Conservation (phyloP, 148 eudicot species). For the Camellia japonica region DNA sequence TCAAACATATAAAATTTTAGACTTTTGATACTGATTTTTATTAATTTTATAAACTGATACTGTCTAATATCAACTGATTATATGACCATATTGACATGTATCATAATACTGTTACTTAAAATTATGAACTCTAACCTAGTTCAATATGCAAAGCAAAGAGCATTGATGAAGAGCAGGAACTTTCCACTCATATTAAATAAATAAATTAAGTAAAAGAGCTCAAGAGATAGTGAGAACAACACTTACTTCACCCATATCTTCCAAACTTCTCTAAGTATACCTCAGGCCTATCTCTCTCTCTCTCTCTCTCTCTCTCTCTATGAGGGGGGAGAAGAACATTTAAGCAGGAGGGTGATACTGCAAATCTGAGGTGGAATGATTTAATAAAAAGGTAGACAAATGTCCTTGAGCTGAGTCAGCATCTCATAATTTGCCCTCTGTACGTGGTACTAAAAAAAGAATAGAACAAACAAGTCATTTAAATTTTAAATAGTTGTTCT, state of each 20-base stretch:
- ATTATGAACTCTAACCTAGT: too few relatives aligned
- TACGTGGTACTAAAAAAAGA: neutral
- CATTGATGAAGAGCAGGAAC: neutral
- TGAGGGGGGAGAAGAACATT: slow-evolving; percentile 6
- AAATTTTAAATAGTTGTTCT: neutral
- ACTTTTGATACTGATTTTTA: too few relatives aligned
- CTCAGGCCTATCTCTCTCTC: neutral
- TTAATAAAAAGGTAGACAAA: slow-evolving; percentile 18
- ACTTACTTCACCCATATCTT: slow-evolving; percentile 34
- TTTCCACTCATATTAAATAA: neutral
- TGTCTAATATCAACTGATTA: too few relatives aligned
- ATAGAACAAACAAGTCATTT: slow-evolving; percentile 12
- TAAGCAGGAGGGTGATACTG: slow-evolving; percentile 14
- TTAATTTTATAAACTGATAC: too few relatives aligned
- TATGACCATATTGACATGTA: too few relatives aligned
- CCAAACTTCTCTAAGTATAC: neutral
- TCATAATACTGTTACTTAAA: too few relatives aligned
- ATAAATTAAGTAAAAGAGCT: neutral
- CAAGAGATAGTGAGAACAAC: neutral
- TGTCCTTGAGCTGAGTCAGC: slow-evolving; percentile 19
- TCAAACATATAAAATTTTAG: neutral
- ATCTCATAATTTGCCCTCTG: neutral
- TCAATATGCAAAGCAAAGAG: too few relatives aligned
- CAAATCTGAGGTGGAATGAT: slow-evolving; percentile 17
- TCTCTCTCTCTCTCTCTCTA: neutral